A percentile compares a stretch with the other conserved stretches of the same genome.
Conservation (phyloP, 2,329 filamentous ascomycete species). For the Intubia oerlemansii region DNA sequence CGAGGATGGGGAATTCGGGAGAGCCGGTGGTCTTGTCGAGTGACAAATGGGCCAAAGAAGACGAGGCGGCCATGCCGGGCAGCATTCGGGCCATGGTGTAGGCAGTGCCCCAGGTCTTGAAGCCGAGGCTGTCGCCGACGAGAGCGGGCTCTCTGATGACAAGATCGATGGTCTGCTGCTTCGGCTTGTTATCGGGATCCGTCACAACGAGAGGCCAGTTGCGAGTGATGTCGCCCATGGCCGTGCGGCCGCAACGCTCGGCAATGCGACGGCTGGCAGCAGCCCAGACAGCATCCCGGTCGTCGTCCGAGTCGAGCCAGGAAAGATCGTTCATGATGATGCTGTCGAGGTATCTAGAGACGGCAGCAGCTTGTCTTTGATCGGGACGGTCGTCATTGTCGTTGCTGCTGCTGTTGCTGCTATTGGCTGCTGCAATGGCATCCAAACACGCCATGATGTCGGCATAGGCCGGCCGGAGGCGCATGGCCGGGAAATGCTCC, state of each 20-base stretch:
- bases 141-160: conserved; percentile 69
- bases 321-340: conserved; percentile 44
- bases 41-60: no score
- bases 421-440: conserved; percentile 38
- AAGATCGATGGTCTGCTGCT: conserved; percentile 32
- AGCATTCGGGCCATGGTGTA: conserved; percentile 66
- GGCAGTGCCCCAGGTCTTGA: conserved; percentile 92
- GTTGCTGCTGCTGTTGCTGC: conserved; percentile 20
- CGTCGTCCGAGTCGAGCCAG: conserved; percentile 48
- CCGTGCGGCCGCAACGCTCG: conserved; percentile 59
- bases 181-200: neutral
- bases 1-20: conserved; percentile 28
- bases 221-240: conserved; percentile 34
- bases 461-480: conserved; percentile 48
- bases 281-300: conserved; percentile 53
- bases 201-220: conserved; percentile 26
- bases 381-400: neutral
- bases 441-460: conserved; percentile 45
- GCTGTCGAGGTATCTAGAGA: conserved; percentile 44
- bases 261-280: conserved; percentile 60
- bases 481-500: conserved; percentile 59
- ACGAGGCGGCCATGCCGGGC: no score
- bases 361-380: conserved; percentile 16
- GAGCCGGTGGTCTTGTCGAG: conserved; percentile 1
- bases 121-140: conserved; percentile 68